These are phyloP conservation scores for Rhizopogon rudus DNA, from an alignment of 768 basidiomycete species.

Conservation along the genomic window DNA sequence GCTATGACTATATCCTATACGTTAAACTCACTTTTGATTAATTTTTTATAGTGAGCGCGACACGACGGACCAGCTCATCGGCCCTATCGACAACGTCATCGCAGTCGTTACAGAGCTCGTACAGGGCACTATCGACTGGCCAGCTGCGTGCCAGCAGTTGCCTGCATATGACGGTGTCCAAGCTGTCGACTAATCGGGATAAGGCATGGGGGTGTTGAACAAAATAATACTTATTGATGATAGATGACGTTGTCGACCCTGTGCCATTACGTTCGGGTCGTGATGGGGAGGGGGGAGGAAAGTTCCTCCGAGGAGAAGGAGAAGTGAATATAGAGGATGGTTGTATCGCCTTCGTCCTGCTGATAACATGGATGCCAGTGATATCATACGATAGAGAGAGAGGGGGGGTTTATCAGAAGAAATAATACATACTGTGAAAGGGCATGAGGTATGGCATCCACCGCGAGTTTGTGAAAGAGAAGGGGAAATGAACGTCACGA, in stretches of 20 bases:
- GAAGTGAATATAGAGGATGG: slow-evolving; percentile 3
- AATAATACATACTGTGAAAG: not conserved
- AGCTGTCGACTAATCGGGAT: slow-evolving; percentile 49
- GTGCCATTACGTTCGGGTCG: not conserved
- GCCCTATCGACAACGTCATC: slow-evolving; percentile 85
- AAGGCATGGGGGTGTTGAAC: not conserved
- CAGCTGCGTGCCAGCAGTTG: slow-evolving; percentile 62
- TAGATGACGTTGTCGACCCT: not conserved
- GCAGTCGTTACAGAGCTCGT: slow-evolving; percentile 74
- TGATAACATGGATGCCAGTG: slow-evolving; percentile 1
- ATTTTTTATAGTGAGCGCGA: slow-evolving; percentile 73
- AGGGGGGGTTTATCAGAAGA: not conserved
- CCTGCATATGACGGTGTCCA: slow-evolving; percentile 87
- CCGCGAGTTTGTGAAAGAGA: not conserved
- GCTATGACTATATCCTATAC: not conserved
- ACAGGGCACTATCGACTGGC: slow-evolving; percentile 72
- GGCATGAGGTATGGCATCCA: too few species aligned
- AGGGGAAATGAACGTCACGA: not conserved
- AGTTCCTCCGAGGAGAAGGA: slow-evolving; percentile 12
- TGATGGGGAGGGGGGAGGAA: not conserved
- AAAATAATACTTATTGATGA: too few species aligned
- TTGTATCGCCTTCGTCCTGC: not conserved
- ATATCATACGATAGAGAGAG: not conserved
- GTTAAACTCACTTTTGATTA: not conserved
- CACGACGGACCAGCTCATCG: slow-evolving; percentile 90